Conservation (phyloP, 805 yeast species). For the Metschnikowia arizonensis region DNA sequence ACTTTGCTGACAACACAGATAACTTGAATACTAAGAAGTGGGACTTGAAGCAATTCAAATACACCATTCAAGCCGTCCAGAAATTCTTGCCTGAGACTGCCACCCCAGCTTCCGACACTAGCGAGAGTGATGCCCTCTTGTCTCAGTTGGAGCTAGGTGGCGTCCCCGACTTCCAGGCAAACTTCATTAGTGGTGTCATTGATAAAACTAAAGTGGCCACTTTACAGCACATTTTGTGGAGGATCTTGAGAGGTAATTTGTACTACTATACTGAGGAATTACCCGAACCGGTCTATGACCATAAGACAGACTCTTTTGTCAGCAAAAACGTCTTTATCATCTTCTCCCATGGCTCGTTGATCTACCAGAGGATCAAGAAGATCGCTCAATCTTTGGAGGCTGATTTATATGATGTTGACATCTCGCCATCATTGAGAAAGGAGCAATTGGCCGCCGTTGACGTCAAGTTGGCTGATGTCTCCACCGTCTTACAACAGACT, state of each 20-base stretch:
- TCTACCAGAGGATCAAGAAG: constrained; percentile 67
- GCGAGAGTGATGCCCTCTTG: constrained; percentile 36
- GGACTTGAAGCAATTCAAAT: constrained; percentile 67
- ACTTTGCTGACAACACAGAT: constrained; percentile 66
- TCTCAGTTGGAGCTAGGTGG: constrained; percentile 39
- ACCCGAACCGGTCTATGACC: constrained; percentile 62
- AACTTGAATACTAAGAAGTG: constrained; percentile 59
- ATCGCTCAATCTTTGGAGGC: constrained; percentile 92
- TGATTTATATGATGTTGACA: constrained; percentile 58
- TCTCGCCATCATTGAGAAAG: constrained; percentile 24
- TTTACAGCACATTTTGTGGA: constrained; percentile 82
- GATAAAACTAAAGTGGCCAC: constrained; percentile 63
- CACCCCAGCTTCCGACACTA: constrained; percentile 17
- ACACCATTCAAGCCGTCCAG: constrained; percentile 37
- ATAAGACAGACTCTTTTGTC: constrained; percentile 50
- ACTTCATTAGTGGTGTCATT: constrained; percentile 79
- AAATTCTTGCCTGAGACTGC: constrained; percentile 32
- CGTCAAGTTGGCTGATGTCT: constrained; percentile 30
- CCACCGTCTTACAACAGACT: constrained; percentile 32
- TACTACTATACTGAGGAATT: constrained; percentile 72
- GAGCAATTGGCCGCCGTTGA: constrained; percentile 29
- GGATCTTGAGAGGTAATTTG: constrained; percentile 89
- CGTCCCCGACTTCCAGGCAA: constrained; percentile 23
- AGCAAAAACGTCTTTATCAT: constrained; percentile 82
- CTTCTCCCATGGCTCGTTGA: constrained; percentile 83